Evolutionary conservation across 1,284 basidiomycete species (phyloP), one percentile per base, ranked within the genome.

Genomic region (Schizophyllum commune): DNA sequence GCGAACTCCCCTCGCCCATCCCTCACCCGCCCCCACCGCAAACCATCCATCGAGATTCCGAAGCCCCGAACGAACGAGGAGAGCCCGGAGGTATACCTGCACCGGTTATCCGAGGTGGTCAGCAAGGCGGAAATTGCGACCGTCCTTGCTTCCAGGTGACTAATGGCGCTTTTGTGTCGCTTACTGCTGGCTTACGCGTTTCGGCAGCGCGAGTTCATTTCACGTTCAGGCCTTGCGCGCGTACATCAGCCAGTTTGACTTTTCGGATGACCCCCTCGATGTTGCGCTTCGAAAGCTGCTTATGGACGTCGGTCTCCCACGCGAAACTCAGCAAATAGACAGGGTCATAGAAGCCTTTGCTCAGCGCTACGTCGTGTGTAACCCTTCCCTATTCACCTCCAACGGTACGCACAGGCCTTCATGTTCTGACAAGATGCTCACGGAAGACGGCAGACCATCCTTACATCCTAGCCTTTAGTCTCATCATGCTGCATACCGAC

Each of bases 401-500:
- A 82, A 88, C 70, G 94, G 94, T 91, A 68, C 62, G 79, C 65
- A 1, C 59, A 17, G 22, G 22, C 5, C 32, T 54, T 63, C 22
- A 22, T 15, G 17, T 52, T 60, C 27, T 27, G 32, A 51, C 9
- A 32, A 54, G 15, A 1, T 6, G 22, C 52, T 52, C n/a, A 53
- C 32, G 15, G 19, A 55, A 5, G 7, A 61, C 61, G 56, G 32
- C 64, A 94, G 96, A 98, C 70, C 93, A 97, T 69, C 91, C 96
- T 5, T 99, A 99, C 75, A 92, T 99, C 56, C 79, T 99, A 53
- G 93, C 96, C 13, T 99, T 99, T 75, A 98, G 96, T 67, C 79
- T 99, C 69, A 97, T 99, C 72, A 98, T 99, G 95, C 80, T 99
- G 55, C 96, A 98, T 71, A 99, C 97, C 11, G 96, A 99, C 71